phyloP scores from a whole-genome alignment of 768 basidiomycete genomes.

The Mycena sanguinolenta region DNA sequence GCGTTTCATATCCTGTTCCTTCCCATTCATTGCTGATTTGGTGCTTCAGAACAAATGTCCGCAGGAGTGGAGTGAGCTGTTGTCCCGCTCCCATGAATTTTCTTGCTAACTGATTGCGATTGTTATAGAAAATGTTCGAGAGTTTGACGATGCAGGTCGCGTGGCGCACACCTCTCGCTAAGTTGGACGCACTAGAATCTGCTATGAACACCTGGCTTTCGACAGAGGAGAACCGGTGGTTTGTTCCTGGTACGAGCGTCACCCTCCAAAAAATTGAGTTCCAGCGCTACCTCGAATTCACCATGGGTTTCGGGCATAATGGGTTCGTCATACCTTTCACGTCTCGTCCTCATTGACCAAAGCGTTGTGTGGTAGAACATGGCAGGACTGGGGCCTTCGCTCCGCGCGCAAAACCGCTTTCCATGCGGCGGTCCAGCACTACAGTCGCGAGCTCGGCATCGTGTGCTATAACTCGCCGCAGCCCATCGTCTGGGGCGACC shows the following conservation, averaged over 20 bases:
- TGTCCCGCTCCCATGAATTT: not conserved
- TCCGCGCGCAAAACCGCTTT: slow-evolving; percentile 79
- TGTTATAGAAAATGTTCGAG: slow-evolving; percentile 73
- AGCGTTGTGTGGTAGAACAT: slow-evolving; percentile 54
- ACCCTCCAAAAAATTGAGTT: slow-evolving; percentile 73
- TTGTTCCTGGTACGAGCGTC: slow-evolving; percentile 74
- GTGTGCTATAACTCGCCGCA: slow-evolving; percentile 69
- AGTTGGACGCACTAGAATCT: slow-evolving; percentile 78
- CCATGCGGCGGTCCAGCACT: slow-evolving; percentile 82
- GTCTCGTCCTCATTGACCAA: not conserved
- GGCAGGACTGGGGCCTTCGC: slow-evolving; percentile 58
- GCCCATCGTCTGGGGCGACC: slow-evolving; percentile 66
- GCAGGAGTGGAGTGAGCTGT: slow-evolving; percentile 72
- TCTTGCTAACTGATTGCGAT: slow-evolving; percentile 27
- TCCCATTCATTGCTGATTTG: not conserved
- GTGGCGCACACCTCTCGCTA: slow-evolving; percentile 81
- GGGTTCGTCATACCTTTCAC: slow-evolving; percentile 48
- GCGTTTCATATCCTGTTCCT: slow-evolving; percentile 38
- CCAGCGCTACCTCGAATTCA: slow-evolving; percentile 76
- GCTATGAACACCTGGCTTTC: slow-evolving; percentile 81
- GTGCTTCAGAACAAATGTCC: slow-evolving; percentile 70
- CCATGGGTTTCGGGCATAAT: slow-evolving; percentile 73
- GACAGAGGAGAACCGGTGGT: slow-evolving; percentile 87
- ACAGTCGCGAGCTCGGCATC: slow-evolving; percentile 79
- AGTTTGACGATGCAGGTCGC: slow-evolving; percentile 76